These are phyloP conservation scores for Prunus persica DNA, from an alignment of 306 rosid genomes.

Conservation along the genomic window Prunus_persica_NCBIv2 NC_034016.1:4728001-4728500, in stretches of 20 bases:
- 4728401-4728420: conserved; percentile 44
- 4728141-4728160: conserved; percentile 16
- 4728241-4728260: conserved; percentile 17
- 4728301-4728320: conserved; percentile 29
- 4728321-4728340: conserved; percentile 36
- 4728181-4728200: conserved; percentile 80
- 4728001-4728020: conserved; percentile 53
- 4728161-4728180: conserved; percentile 78
- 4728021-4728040: conserved; percentile 80
- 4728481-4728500: conserved; percentile 42
- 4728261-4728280: conserved; percentile 39
- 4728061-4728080: conserved; percentile 79
- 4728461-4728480: conserved; percentile 47
- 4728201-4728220: conserved; percentile 33
- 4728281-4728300: not conserved
- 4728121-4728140: not conserved
- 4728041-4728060: conserved; percentile 69
- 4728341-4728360: conserved; percentile 30
- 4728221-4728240: conserved; percentile 29
- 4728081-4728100: conserved; percentile 56
- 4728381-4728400: conserved; percentile 34
- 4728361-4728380: conserved; percentile 23
- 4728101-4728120: conserved; percentile 13
- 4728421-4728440: conserved; percentile 38
- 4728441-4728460: conserved; percentile 49